Evolutionary conservation across 2,329 filamentous ascomycete genomes (phyloP).

Genomic region (Aspergillus ustus): DNA sequence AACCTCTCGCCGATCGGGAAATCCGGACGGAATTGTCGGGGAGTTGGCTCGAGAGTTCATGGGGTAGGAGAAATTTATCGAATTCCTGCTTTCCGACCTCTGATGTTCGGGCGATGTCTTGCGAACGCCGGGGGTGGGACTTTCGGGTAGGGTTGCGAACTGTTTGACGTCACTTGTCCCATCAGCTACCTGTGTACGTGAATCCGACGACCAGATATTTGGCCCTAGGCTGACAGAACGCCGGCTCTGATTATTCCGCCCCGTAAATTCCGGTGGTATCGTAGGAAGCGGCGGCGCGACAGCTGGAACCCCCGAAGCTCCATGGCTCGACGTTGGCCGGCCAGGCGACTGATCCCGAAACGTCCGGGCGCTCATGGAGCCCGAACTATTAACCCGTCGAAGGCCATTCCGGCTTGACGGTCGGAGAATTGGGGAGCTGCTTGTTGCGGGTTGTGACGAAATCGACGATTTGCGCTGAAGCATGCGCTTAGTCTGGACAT

Average conservation of each 20-base stretch:
- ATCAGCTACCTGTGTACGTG: conserved; percentile 45
- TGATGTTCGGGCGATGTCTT: conserved; percentile 41
- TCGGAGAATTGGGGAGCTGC: conserved; percentile 45
- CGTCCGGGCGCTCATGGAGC: conserved; percentile 86
- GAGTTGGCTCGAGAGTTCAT: conserved; percentile 48
- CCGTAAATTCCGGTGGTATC: conserved; percentile 61
- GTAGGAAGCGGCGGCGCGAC: conserved; percentile 75
- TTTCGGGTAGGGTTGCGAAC: conserved; percentile 23
- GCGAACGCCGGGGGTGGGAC: conserved; percentile 26
- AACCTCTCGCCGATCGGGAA: conserved; percentile 22
- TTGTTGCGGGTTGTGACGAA: conserved; percentile 64
- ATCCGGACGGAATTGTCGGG: conserved; percentile 32
- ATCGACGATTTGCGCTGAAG: conserved; percentile 72
- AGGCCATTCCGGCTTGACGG: conserved; percentile 52
- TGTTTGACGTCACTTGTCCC: conserved; percentile 46
- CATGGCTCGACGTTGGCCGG: conserved; percentile 49
- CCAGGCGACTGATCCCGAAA: conserved; percentile 77
- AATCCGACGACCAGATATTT: conserved; percentile 51
- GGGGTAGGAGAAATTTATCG: conserved; percentile 56
- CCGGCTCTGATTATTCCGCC: conserved; percentile 38
- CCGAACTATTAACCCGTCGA: conserved; percentile 69
- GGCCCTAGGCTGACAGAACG: conserved; percentile 59
- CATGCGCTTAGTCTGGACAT: conserved; percentile 87
- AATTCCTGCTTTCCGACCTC: conserved; percentile 46
- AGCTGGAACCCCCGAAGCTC: conserved; percentile 39